A percentile compares a stretch with the other conserved stretches of the same genome.
phyloP scores from a whole-genome alignment of 345 rosid genomes.

The Anastatica hierochuntica region DNA sequence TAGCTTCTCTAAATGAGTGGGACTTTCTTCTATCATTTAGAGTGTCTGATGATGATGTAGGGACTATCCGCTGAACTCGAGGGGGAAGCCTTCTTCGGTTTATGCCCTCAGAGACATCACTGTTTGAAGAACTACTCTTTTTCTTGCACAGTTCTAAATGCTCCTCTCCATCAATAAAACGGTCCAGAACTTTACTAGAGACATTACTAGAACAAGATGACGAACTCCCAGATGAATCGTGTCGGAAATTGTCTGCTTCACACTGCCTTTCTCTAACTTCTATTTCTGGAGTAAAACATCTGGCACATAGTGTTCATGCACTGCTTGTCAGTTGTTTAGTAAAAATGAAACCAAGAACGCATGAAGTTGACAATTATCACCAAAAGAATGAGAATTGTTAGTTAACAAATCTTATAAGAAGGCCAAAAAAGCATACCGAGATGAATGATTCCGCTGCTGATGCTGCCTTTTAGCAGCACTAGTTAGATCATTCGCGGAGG shows the following conservation, averaged over 20 bases:
- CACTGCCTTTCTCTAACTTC: constrained; percentile 20
- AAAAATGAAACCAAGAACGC: too few relatives aligned
- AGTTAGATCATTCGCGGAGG: constrained; percentile 31
- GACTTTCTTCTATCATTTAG: constrained; percentile 24
- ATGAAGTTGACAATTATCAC: too few relatives aligned
- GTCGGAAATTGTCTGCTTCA: constrained; percentile 34
- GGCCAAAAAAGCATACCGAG: constrained; percentile 36
- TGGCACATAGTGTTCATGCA: neutral
- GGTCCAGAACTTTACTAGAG: constrained; percentile 76
- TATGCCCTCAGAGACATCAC: constrained; percentile 31
- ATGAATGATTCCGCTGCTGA: constrained; percentile 33
- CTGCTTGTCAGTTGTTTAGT: too few relatives aligned
- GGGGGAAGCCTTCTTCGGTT: constrained; percentile 58
- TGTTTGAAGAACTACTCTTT: constrained; percentile 33
- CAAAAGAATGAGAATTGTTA: neutral
- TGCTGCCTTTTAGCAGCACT: constrained; percentile 16
- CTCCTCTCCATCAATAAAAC: constrained; percentile 93
- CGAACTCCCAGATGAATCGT: constrained; percentile 60
- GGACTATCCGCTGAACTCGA: constrained; percentile 46
- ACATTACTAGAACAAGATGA: constrained; percentile 54
- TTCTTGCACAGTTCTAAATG: constrained; percentile 46
- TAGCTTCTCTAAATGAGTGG: constrained; percentile 64
- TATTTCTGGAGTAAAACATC: too few relatives aligned
- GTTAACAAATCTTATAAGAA: neutral
- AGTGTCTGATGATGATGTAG: constrained; percentile 54